Evolutionary conservation across 2,329 filamentous ascomycete genomes (phyloP), one percentile per base, ranked within the genome.

Genomic region (Aotearoamyces nothofagi): DNA sequence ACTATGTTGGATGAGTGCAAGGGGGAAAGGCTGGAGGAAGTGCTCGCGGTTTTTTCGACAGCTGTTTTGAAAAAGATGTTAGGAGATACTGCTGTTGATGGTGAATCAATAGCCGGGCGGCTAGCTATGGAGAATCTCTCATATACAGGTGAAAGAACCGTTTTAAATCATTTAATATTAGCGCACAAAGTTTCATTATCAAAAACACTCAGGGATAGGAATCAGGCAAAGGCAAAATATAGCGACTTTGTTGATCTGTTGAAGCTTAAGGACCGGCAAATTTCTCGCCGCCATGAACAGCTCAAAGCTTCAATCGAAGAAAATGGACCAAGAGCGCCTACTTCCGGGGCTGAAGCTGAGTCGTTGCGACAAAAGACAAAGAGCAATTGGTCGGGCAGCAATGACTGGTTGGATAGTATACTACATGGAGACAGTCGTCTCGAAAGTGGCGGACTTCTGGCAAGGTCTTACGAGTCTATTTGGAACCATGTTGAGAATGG

Each of bases 1-100:
- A 92, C 83, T 0, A 93, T 94, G 81, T 61, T 98, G 29, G 90
- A 98, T 48, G 87, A 98, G 43, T 98, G 90, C 56, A 86, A 79
- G 40, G 87, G 87, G 5, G 84, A 93, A 31, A 76, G 82, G 38
- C 69, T 96, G 31, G 84, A 86, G 48, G 90, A 98, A 47, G 58
- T 93, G 1, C 62, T 96, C 15, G 72, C 82, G 3, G 63, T 72
- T 1, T 92, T 98, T 44, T 94, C 87, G 1, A 80, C 79, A 9
- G 69, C 73, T 0, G 84, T 93, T 1, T 52, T 96, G 36, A 79
- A 79, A 45, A 83, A 77, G 45, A 53, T 69, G 1, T 54, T 79
- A 0, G 54, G 57, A 23, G 47, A 57, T 22, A 42, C 50, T 22
- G 49, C 51, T 12, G 52, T 54, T 20, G 48, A 52, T 22, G 47